phyloP scores from a whole-genome alignment of 352 stramenopile species.

The Phytophthora foliorum region DNA sequence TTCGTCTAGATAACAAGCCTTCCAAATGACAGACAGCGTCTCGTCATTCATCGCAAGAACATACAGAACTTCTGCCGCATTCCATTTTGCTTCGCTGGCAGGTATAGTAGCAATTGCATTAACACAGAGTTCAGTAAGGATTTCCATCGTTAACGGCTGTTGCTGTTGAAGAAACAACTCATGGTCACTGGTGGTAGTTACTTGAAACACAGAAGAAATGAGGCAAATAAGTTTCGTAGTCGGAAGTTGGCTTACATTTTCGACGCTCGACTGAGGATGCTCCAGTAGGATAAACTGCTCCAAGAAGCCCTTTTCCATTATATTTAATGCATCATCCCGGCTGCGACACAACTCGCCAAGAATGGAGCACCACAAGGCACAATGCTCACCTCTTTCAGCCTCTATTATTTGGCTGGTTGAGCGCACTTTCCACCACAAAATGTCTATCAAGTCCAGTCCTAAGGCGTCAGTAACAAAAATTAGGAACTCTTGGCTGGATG shows the following conservation, averaged over 20 bases:
- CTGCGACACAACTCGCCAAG: slow-evolving; percentile 21
- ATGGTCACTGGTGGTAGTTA: slow-evolving; percentile 13
- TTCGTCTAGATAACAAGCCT: slow-evolving; percentile 5
- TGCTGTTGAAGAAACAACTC: slow-evolving; percentile 9
- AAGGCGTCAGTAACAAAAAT: slow-evolving; percentile 4
- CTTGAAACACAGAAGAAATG: slow-evolving; percentile 13
- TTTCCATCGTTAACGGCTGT: slow-evolving; percentile 4
- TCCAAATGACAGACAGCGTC: slow-evolving; percentile 5
- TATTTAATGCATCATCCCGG: slow-evolving; percentile 10
- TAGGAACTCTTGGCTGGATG: not conserved
- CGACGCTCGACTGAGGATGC: not conserved
- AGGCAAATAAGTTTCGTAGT: slow-evolving; percentile 10
- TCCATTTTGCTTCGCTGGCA: slow-evolving; percentile 14
- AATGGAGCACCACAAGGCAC: slow-evolving; percentile 24
- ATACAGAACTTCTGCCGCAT: slow-evolving; percentile 18
- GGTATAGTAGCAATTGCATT: slow-evolving; percentile 2
- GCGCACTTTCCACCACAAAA: slow-evolving; percentile 21
- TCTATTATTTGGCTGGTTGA: not conserved
- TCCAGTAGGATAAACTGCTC: slow-evolving; percentile 16
- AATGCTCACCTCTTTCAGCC: not conserved
- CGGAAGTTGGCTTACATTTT: not conserved
- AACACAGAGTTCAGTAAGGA: slow-evolving; percentile 17
- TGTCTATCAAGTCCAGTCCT: slow-evolving; percentile 25
- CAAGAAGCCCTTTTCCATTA: slow-evolving; percentile 23
- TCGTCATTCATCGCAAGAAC: slow-evolving; percentile 9